Evolutionary conservation across 306 rosid species (phyloP), one percentile per base, ranked within the genome.

Genomic region (Cotoneaster glaucophyllus): DNA sequence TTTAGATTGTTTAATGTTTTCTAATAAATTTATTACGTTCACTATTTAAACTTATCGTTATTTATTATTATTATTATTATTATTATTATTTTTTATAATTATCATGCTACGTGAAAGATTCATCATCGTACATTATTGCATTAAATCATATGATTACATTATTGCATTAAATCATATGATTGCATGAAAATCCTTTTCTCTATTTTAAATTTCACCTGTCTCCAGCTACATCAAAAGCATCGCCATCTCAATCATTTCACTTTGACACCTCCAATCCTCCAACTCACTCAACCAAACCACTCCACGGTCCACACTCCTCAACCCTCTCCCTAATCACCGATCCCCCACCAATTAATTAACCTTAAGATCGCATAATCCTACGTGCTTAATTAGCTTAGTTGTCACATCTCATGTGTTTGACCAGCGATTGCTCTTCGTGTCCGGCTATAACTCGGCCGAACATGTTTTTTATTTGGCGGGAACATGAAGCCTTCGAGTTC

Each of bases 371-470:
- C 44, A 8, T 22, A 37, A 54, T n/a, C 64, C 7, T 6, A 48
- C 21, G 17, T 71, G 64, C 31, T 52, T 12, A 13, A 48, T 48
- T 48, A 48, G 54, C 54, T 61, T 22, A n/a, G 34, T 43, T 56
- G 21, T 71, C 77, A 58, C 77, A 24, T 71, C 77, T 39, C 77
- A 24, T 73, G 67, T 24, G 28, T 29, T 29, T 8, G 34, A 28
- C 18, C 41, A 39, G 17, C 18, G 76, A 57, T 17, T 57, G 53
- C 24, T 24, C 34, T 5, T 22, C 24, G 67, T 41, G 76, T 58
- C 11, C 28, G 25, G 11, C 57, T 45, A 3, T 4, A 32, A 72
- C 41, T 57, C 37, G 53, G 56, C 5, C 67, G 39, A 37, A n/a
- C 26, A 48, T 5, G 26, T 70, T 21, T 53, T n/a, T 8, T 14